Percentiles rank a stretch among this genome's conserved stretches.
phyloP scores from a whole-genome alignment of 306 rosid genomes.

The Vigna reflexopilosa region DNA sequence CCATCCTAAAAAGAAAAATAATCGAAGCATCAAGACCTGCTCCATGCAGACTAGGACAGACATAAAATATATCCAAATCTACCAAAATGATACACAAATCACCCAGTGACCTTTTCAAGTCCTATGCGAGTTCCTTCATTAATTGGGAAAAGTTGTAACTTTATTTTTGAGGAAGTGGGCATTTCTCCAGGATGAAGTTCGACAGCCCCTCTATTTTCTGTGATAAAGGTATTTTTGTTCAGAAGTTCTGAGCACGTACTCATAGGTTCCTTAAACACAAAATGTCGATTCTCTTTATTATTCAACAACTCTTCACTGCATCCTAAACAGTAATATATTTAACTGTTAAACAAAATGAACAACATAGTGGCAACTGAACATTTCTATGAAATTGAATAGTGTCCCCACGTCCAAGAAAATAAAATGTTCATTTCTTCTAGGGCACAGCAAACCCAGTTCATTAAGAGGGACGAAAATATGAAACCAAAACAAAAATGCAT shows the following conservation, averaged over 20 bases:
- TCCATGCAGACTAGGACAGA: slow-evolving; percentile 25
- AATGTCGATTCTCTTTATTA: slow-evolving; percentile 41
- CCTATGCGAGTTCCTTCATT: slow-evolving; percentile 65
- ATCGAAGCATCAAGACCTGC: slow-evolving; percentile 31
- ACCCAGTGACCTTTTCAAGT: slow-evolving; percentile 71
- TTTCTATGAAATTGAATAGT: slow-evolving; percentile 4
- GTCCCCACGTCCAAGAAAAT: slow-evolving; percentile 17
- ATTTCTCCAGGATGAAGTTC: slow-evolving; percentile 47
- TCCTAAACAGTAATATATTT: slow-evolving; percentile 41
- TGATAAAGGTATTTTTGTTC: slow-evolving; percentile 17
- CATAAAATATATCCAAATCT: slow-evolving; percentile 34
- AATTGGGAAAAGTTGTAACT: slow-evolving; percentile 82
- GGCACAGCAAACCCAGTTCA: slow-evolving; percentile 6
- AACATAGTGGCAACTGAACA: slow-evolving; percentile 21
- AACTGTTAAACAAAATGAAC: slow-evolving; percentile 20
- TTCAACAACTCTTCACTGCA: slow-evolving; percentile 44
- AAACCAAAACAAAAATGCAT: slow-evolving; percentile 13
- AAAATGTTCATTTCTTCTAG: background rate
- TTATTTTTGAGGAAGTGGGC: slow-evolving; percentile 68
- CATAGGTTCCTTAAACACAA: slow-evolving; percentile 45
- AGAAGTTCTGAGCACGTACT: slow-evolving; percentile 28
- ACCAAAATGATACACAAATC: slow-evolving; percentile 44
- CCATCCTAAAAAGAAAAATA: slow-evolving; percentile 67
- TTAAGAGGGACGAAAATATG: background rate
- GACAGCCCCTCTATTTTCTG: slow-evolving; percentile 38